Evolutionary conservation across 164 flowering plant genomes (phyloP).

Genomic region (Magnolia changhungtana): DNA sequence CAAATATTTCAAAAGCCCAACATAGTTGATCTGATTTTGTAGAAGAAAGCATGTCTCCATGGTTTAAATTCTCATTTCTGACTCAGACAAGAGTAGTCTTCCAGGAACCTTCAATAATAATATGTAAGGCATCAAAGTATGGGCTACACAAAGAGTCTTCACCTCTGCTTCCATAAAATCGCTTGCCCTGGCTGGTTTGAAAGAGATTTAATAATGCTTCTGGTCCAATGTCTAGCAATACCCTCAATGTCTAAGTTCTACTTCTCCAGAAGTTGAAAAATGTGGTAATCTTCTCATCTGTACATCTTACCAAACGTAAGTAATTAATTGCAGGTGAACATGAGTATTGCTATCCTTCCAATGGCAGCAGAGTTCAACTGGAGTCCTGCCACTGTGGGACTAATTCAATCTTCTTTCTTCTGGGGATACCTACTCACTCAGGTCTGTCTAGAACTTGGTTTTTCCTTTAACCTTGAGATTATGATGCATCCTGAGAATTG

Average conservation of each 20-base stretch:
- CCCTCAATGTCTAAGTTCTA: not conserved
- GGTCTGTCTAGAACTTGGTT: constrained; percentile 33
- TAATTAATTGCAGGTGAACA: constrained; percentile 57
- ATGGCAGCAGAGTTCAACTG: constrained; percentile 94
- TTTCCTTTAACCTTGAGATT: not conserved
- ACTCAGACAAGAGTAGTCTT: not conserved
- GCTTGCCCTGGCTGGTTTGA: not conserved
- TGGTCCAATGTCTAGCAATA: not conserved
- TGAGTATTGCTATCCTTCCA: constrained; percentile 96
- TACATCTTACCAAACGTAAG: constrained; percentile 5
- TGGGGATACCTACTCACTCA: constrained; percentile 96
- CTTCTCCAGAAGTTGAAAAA: not conserved
- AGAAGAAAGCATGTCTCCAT: not conserved
- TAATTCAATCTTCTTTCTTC: constrained; percentile 98
- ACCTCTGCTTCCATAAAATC: not conserved
- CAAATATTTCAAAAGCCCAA: not conserved
- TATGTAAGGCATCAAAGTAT: not conserved
- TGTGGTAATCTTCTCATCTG: not conserved
- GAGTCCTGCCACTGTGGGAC: constrained; percentile 95
- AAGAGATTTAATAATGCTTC: not conserved
- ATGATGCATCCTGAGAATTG: not conserved
- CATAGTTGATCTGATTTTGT: not conserved
- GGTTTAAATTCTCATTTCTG: not conserved
- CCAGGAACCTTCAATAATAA: not conserved
- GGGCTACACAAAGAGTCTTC: not conserved